Conservation (phyloP, 2,329 filamentous ascomycete species). For the Trichophyton equinum region DNA sequence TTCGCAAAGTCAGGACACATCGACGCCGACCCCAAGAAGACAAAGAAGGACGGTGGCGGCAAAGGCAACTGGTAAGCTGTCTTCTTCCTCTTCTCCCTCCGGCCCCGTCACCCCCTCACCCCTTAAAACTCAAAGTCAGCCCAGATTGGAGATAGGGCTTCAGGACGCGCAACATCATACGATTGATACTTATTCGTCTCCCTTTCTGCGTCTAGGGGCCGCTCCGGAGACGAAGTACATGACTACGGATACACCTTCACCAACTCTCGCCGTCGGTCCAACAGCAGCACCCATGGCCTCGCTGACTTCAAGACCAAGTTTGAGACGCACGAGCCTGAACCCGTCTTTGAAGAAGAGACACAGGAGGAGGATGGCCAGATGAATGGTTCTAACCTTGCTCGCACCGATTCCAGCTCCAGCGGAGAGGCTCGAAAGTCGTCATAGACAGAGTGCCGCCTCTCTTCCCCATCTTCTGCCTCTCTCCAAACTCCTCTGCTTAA, state of each 20-base stretch:
- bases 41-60: slow-evolving; percentile 91
- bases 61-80: slow-evolving; percentile 78
- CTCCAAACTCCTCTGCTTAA: not conserved
- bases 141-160: not conserved
- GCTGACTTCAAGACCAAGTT: slow-evolving; percentile 93
- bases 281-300: slow-evolving; percentile 65
- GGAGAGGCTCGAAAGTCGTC: not conserved
- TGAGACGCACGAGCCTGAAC: slow-evolving; percentile 76
- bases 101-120: not conserved
- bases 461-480: too few species aligned
- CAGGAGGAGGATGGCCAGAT: not conserved
- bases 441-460: not conserved
- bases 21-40: slow-evolving; percentile 77
- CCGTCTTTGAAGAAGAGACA: slow-evolving; percentile 65
- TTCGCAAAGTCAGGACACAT: slow-evolving; percentile 78
- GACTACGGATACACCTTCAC: slow-evolving; percentile 72
- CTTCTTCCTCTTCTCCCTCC: not conserved
- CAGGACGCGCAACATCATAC: not conserved
- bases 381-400: not conserved
- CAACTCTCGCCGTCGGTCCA: slow-evolving; percentile 83
- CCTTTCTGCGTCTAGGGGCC: slow-evolving; percentile 50
- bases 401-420: not conserved
- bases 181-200: not conserved
- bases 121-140: not conserved
- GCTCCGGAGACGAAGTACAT: slow-evolving; percentile 67